These are phyloP conservation scores for Neckera pumila DNA, from an alignment of 225 moss, liverwort and hornwort genomes.

Conservation along the genomic window DNA sequence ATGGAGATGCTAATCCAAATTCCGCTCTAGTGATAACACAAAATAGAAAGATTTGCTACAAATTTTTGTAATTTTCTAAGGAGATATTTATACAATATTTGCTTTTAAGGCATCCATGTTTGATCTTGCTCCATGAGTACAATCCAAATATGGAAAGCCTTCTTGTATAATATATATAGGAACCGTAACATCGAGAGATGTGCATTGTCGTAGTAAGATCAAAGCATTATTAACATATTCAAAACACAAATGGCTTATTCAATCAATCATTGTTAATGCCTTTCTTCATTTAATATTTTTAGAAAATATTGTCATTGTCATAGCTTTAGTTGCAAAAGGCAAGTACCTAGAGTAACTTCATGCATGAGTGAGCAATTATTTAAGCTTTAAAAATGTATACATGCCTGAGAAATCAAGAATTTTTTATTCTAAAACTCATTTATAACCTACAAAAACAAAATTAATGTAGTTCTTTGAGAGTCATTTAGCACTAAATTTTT, in stretches of 20 bases:
- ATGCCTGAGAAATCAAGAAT: background rate
- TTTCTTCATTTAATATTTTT: background rate
- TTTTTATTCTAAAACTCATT: background rate
- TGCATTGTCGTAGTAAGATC: background rate
- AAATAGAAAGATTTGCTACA: background rate
- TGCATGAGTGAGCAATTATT: background rate
- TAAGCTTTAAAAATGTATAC: background rate
- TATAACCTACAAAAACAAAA: background rate
- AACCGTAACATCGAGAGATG: background rate
- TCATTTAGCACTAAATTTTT: background rate
- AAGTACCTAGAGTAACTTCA: background rate
- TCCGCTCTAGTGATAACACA: rapidly evolving
- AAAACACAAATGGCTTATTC: background rate
- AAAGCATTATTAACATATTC: background rate
- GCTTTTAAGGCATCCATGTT: background rate
- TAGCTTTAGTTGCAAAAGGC: background rate
- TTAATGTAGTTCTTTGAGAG: background rate
- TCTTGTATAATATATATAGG: background rate
- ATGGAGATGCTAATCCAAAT: background rate
- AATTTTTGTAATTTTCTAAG: background rate
- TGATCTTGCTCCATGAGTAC: background rate
- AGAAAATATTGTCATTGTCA: background rate
- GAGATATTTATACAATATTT: background rate
- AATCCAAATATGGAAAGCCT: background rate
- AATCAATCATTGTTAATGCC: background rate